Evolutionary conservation across 176 grass and related monocot species (phyloP), one percentile per base, ranked within the genome.

Genomic region (Oryza longistaminata): DNA sequence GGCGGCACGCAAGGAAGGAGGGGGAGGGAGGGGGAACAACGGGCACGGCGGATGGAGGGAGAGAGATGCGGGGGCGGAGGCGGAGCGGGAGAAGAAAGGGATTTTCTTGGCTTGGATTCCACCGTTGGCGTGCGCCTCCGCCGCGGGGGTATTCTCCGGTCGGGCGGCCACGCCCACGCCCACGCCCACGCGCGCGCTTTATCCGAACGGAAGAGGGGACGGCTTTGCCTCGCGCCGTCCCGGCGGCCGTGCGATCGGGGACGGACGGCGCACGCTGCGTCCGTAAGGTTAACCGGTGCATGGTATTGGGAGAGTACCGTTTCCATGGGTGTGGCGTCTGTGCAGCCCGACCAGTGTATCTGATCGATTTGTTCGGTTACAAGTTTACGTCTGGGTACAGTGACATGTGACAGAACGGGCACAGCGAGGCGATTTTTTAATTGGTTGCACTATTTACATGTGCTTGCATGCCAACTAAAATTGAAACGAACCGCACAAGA

Each of bases 1-100:
- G 73, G 58, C 26, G 14, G 74, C 88, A 90, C 74, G 88, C 60
- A 87, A 90, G 84, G 88, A 90, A 90, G 88, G 80, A 37, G 19
- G 88, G 19, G 19, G 24, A 46, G 5, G 40, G 44, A 26, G 67
- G 67, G 52, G 52, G 52, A 39, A 74, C 60, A 39, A 74, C 60
- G 31, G 7, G 65, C 53, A 11, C 77, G 82, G 71, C 49, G 76
- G n/a, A n/a, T n/a, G n/a, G 62, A 6, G 67, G 80, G 70, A 74
- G 82, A 64, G 65, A 64, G 65, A 27, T 39, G 64, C 48, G 58
- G 49, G 71, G 2, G 37, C 1, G 39, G 39, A 40, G 34, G 34
- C 34, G 3, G 3, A 14, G 10, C 26, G 19, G 44, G 42, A 26
- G 53, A 66, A 58, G 83, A 21, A 86, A 86, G 74, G 83, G 80